phyloP scores from a whole-genome alignment of 2,329 filamentous ascomycete genomes.

The Sphaerostilbella broomeana region DNA sequence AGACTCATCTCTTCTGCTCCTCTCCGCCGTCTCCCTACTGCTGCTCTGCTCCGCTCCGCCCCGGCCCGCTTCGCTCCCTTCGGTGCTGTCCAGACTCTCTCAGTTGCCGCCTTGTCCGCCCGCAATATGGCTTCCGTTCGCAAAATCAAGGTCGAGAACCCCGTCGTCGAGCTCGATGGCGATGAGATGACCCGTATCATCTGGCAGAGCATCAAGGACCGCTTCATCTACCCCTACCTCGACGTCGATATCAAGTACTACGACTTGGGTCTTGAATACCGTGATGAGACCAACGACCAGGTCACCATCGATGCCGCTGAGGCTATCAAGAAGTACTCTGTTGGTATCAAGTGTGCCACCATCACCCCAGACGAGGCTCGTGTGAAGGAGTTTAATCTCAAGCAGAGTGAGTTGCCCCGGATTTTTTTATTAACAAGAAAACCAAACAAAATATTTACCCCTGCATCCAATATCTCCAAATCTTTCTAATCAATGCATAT shows the following conservation, averaged over 20 bases:
- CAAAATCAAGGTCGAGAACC: slow-evolving; percentile 99
- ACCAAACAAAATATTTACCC: background rate
- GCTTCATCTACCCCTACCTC: slow-evolving; percentile 93
- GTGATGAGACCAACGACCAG: slow-evolving; percentile 92
- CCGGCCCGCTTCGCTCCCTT: slow-evolving; percentile 36
- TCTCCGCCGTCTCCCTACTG: slow-evolving; percentile 23
- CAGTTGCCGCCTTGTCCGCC: slow-evolving; percentile 73
- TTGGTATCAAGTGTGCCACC: slow-evolving; percentile 98
- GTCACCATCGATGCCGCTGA: slow-evolving; percentile 93
- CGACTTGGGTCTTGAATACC: slow-evolving; percentile 86
- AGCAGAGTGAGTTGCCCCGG: slow-evolving; percentile 70
- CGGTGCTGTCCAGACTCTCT: slow-evolving; percentile 32
- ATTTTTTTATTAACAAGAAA: slow-evolving; percentile 5
- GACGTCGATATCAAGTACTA: slow-evolving; percentile 99
- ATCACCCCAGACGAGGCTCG: slow-evolving; percentile 97
- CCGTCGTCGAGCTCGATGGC: slow-evolving; percentile 94
- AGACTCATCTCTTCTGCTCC: slow-evolving; percentile 26
- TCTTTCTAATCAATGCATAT: too few species aligned
- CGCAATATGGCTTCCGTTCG: slow-evolving; percentile 51
- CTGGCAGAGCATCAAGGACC: slow-evolving; percentile 99
- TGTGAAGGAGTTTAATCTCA: slow-evolving; percentile 96
- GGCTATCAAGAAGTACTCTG: slow-evolving; percentile 98
- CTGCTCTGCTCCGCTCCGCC: slow-evolving; percentile 22
- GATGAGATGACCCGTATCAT: slow-evolving; percentile 97
- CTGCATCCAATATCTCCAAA: slow-evolving; percentile 15